phyloP scores from a whole-genome alignment of 257 asterid species.

The Penstemon barbatus region DNA sequence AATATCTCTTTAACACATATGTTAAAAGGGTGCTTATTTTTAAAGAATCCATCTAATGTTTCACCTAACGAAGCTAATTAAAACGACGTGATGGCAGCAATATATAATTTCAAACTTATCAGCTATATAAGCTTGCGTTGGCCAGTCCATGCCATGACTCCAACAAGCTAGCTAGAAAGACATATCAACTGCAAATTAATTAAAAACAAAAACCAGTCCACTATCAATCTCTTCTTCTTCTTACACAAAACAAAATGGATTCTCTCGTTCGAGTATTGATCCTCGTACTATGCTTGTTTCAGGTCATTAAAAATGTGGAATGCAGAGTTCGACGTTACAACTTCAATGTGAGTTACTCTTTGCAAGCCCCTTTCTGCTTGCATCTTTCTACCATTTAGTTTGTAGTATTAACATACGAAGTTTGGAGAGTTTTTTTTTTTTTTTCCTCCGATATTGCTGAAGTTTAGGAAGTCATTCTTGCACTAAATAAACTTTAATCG shows the following conservation, averaged over 20 bases:
- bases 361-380: no score
- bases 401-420: no score
- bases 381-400: not conserved
- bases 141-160: constrained; percentile 40
- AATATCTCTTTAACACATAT: constrained; percentile 1
- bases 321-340: constrained; percentile 58
- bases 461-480: not conserved
- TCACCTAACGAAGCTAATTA: constrained; percentile 64
- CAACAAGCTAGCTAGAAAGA: constrained; percentile 38
- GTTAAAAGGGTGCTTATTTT: constrained; percentile 24
- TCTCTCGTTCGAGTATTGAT: constrained; percentile 32
- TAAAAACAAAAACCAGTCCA: not conserved
- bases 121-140: constrained; percentile 56
- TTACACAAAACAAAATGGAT: constrained; percentile 3
- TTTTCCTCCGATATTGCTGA: not conserved
- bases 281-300: constrained; percentile 41
- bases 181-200: constrained; percentile 26
- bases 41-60: constrained; percentile 39
- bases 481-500: not conserved
- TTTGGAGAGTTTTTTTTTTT: no score
- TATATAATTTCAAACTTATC: not conserved
- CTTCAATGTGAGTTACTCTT: constrained; percentile 39
- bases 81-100: constrained; percentile 61
- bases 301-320: constrained; percentile 32
- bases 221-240: not conserved